A percentile compares a stretch with the other conserved stretches of the same genome.
Conservation (phyloP, 768 basidiomycete species). For the Suillus variegatus region DNA sequence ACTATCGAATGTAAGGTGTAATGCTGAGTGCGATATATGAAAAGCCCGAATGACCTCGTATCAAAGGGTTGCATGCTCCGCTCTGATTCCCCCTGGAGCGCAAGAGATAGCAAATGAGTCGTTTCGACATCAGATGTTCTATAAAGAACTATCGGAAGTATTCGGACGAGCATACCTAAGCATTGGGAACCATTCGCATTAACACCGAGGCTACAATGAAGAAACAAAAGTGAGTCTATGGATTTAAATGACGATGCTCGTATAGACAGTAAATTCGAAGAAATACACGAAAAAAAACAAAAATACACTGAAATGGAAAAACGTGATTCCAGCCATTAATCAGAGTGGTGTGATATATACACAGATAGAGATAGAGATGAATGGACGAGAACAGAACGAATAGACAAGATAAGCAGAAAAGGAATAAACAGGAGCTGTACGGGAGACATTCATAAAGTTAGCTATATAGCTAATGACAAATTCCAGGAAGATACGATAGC, state of each 20-base stretch:
- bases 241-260: neutral
- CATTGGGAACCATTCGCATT: neutral
- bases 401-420: constrained; percentile 1
- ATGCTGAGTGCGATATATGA: neutral
- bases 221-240: neutral
- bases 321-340: neutral
- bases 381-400: neutral
- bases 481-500: neutral
- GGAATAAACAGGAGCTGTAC: neutral
- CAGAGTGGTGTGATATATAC: neutral
- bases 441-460: neutral
- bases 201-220: neutral
- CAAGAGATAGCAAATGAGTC: neutral
- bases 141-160: neutral
- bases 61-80: neutral
- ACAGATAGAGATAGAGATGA: constrained; percentile 3
- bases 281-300: neutral
- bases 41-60: neutral
- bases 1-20: neutral
- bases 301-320: neutral
- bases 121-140: neutral
- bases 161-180: neutral
- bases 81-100: neutral
- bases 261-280: neutral
- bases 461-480: neutral